Evolutionary conservation across 2,329 filamentous ascomycete genomes (phyloP).

Genomic region (Alternaria sp.): DNA sequence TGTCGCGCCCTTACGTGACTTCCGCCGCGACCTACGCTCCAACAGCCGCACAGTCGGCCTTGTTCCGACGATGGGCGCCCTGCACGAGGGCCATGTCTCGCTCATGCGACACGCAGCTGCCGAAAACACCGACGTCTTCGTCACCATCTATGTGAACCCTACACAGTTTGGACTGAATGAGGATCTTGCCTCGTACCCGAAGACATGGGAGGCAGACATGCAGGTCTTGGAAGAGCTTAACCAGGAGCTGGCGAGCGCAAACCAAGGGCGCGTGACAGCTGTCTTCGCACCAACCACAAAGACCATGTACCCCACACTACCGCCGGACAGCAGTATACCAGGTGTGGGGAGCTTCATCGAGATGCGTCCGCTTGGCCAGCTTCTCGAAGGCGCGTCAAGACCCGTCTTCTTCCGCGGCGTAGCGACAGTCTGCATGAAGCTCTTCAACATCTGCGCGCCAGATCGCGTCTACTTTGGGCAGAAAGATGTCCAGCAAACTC

Average conservation of each 20-base stretch:
- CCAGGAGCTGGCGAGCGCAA: slow-evolving; percentile 65
- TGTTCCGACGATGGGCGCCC: slow-evolving; percentile 95
- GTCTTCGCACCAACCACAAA: slow-evolving; percentile 84
- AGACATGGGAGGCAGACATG: slow-evolving; percentile 83
- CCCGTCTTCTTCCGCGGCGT: slow-evolving; percentile 97
- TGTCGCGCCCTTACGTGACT: slow-evolving; percentile 72
- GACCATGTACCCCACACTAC: slow-evolving; percentile 88
- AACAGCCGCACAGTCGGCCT: slow-evolving; percentile 78
- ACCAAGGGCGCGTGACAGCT: slow-evolving; percentile 72
- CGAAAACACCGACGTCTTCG: slow-evolving; percentile 85
- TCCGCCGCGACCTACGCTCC: slow-evolving; percentile 69
- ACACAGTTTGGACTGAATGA: slow-evolving; percentile 92
- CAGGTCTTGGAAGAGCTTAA: slow-evolving; percentile 71
- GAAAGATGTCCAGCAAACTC: slow-evolving; percentile 96
- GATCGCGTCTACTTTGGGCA: slow-evolving; percentile 92
- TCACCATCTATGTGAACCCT: slow-evolving; percentile 95
- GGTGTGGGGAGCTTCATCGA: slow-evolving; percentile 89
- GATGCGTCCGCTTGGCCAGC: slow-evolving; percentile 80
- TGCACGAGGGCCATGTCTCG: slow-evolving; percentile 90
- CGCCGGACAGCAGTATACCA: slow-evolving; percentile 71
- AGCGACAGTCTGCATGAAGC: slow-evolving; percentile 93
- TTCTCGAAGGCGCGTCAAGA: slow-evolving; percentile 82
- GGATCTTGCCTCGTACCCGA: slow-evolving; percentile 86
- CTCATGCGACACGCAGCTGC: slow-evolving; percentile 82
- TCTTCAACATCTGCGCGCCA: slow-evolving; percentile 82